These are phyloP conservation scores for Syncephalastrum sp. DNA, from an alignment of 371 early-diverging fungal genomes.

Conservation along the genomic window DNA sequence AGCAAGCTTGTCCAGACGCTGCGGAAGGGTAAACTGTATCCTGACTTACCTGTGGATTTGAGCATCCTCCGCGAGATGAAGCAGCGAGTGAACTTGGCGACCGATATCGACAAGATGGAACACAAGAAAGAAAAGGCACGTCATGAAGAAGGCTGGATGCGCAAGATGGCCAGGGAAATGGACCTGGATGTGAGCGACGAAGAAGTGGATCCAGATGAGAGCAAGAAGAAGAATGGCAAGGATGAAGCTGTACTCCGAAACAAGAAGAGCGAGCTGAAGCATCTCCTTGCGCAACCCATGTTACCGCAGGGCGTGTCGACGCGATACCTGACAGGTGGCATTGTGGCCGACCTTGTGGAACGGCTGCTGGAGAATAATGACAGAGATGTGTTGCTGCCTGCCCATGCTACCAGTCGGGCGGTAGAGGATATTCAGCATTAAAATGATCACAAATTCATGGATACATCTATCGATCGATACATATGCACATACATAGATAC, in stretches of 20 bases:
- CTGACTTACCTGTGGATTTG: conserved; percentile 71
- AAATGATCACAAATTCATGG: too few species aligned
- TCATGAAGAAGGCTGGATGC: conserved; percentile 82
- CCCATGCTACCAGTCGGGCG: conserved; percentile 17
- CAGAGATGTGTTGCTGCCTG: conserved; percentile 17
- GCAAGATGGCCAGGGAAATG: conserved; percentile 82
- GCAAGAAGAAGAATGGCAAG: conserved; percentile 18
- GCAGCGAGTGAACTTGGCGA: conserved; percentile 72
- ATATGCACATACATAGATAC: too few species aligned
- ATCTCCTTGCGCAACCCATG: conserved; percentile 60
- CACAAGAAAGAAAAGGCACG: conserved; percentile 70
- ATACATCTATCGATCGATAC: too few species aligned
- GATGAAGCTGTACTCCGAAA: conserved; percentile 46
- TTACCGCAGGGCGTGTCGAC: conserved; percentile 73
- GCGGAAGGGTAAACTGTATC: conserved; percentile 62
- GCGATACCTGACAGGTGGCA: conserved; percentile 74
- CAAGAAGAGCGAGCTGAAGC: conserved; percentile 58
- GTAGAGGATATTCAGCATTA: conserved; percentile 10
- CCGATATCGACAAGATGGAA: conserved; percentile 76
- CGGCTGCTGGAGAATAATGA: conserved; percentile 50
- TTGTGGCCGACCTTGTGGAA: conserved; percentile 62
- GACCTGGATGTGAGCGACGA: conserved; percentile 84
- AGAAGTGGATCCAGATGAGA: conserved; percentile 42
- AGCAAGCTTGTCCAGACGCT: conserved; percentile 76
- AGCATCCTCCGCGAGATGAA: conserved; percentile 63